Evolutionary conservation across 192 early-diverging fungal genomes (phyloP), one percentile per base, ranked within the genome.

Genomic region (Lunasporangiospora selenospora): DNA sequence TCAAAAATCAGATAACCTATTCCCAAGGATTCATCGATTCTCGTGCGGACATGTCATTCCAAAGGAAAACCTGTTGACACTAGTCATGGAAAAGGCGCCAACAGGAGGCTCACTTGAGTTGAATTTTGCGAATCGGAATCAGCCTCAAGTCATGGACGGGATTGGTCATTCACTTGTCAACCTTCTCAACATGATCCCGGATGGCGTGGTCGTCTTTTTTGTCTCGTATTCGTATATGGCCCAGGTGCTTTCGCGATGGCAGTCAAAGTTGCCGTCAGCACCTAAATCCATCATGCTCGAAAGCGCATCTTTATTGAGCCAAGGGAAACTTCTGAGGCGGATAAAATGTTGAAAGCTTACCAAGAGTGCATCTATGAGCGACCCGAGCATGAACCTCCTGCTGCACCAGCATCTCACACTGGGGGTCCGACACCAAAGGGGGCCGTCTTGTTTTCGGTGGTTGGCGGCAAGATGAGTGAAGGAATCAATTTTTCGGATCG

Each of bases 401-500:
- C 58, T 33, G 29, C 23, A 0, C 21, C 50, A n/a, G n/a, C n/a
- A n/a, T n/a, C n/a, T n/a, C n/a, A 16, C 42, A 31, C 21, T 27
- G 34, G 36, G 12, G 32, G 11, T 33, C 27, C 30, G 30, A 46
- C 5, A 66, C 65, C 77, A 30, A 36, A 67, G 1, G 92, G 95
- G 0, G 92, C 93, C 0, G 75, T 98, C 4, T 75, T 98, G 43
- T 81, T 98, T 42, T 91, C 90, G 37, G 95, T 98, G 7, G 92
- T 98, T 0, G 90, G 90, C 23, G 95, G 95, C 24, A 92, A 92
- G 53, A 83, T 97, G 84, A 93, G 91, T 48, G 95, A 98, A 71
- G 95, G 95, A 1, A 98, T 96, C 66, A 93, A 92, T 45, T 97
- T 98, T 53, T 88, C 90, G 12, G 93, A 98, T 63, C 80, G 88